Evolutionary conservation across 495 filamentous ascomycete genomes (phyloP).

Genomic region (Penicillium turbatum): DNA sequence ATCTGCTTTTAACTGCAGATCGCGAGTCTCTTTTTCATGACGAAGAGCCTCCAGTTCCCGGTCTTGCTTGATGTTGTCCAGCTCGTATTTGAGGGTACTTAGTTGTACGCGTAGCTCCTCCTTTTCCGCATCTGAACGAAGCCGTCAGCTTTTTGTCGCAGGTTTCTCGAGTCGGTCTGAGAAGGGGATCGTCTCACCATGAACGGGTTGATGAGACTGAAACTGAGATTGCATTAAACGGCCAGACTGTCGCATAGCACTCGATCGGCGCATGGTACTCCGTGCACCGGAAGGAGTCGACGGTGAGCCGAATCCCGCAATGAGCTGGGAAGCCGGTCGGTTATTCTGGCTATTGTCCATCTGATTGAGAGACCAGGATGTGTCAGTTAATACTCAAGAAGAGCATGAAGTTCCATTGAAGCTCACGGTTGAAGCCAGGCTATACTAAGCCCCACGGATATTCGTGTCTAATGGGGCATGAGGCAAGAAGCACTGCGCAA

Average conservation of each 20-base stretch:
- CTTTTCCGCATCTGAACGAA: constrained; percentile 45
- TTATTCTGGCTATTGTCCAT: constrained; percentile 34
- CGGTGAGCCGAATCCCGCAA: constrained; percentile 30
- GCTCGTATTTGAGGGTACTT: constrained; percentile 64
- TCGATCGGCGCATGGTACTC: constrained; percentile 27
- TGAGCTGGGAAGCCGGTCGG: constrained; percentile 31
- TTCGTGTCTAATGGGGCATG: not conserved
- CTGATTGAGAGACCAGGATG: not conserved
- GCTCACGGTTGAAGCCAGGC: not conserved
- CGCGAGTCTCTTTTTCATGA: constrained; percentile 78
- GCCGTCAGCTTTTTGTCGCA: constrained; percentile 11
- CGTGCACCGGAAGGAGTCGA: constrained; percentile 28
- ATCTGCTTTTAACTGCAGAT: constrained; percentile 68
- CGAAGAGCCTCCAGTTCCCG: constrained; percentile 70
- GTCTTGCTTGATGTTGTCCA: constrained; percentile 77
- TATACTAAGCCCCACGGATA: not conserved
- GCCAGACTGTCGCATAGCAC: constrained; percentile 27
- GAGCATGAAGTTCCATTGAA: not conserved
- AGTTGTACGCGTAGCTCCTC: constrained; percentile 66
- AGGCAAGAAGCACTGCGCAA: not conserved
- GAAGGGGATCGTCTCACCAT: constrained; percentile 13
- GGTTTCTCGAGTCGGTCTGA: not conserved
- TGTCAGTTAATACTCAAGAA: not conserved
- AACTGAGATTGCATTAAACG: constrained; percentile 28
- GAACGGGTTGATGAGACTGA: constrained; percentile 19